Evolutionary conservation across 768 basidiomycete genomes (phyloP).

Genomic region (Naematelia encephala): DNA sequence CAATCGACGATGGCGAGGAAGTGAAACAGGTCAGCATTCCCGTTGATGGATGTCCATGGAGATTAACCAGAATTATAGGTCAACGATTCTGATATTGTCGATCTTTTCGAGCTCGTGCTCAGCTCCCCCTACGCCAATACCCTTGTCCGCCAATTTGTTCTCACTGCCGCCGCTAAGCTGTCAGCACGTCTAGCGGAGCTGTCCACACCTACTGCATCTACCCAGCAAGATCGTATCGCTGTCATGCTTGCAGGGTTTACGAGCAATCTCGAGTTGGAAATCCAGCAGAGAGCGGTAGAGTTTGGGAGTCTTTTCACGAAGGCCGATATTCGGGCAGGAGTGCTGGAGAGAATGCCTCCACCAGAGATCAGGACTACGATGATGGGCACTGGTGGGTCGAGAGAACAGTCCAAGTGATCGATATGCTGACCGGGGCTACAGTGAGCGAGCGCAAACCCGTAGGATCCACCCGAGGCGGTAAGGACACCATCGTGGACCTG

Average conservation of each 20-base stretch:
- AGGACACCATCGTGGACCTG: slow-evolving; percentile 69
- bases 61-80: slow-evolving; percentile 56
- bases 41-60: too few relatives aligned
- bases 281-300: slow-evolving; percentile 94
- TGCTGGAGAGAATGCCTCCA: slow-evolving; percentile 97
- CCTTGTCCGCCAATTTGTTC: slow-evolving; percentile 85
- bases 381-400: slow-evolving; percentile 80
- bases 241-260: slow-evolving; percentile 76
- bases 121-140: slow-evolving; percentile 93
- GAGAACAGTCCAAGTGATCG: not conserved
- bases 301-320: slow-evolving; percentile 72
- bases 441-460: slow-evolving; percentile 96
- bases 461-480: slow-evolving; percentile 75
- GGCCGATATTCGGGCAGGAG: slow-evolving; percentile 59
- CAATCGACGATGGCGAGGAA: slow-evolving; percentile 69
- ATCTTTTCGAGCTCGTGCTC: slow-evolving; percentile 78
- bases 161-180: slow-evolving; percentile 85
- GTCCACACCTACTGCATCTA: slow-evolving; percentile 17
- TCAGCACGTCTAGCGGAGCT: slow-evolving; percentile 66
- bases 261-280: slow-evolving; percentile 84
- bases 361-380: slow-evolving; percentile 97
- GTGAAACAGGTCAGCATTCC: slow-evolving; percentile 64
- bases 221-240: slow-evolving; percentile 67
- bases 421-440: slow-evolving; percentile 49
- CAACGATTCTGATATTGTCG: slow-evolving; percentile 75